Evolutionary conservation across 148 eudicot genomes (phyloP), one percentile per base, ranked within the genome.

Genomic region (Silene uniflora): DNA sequence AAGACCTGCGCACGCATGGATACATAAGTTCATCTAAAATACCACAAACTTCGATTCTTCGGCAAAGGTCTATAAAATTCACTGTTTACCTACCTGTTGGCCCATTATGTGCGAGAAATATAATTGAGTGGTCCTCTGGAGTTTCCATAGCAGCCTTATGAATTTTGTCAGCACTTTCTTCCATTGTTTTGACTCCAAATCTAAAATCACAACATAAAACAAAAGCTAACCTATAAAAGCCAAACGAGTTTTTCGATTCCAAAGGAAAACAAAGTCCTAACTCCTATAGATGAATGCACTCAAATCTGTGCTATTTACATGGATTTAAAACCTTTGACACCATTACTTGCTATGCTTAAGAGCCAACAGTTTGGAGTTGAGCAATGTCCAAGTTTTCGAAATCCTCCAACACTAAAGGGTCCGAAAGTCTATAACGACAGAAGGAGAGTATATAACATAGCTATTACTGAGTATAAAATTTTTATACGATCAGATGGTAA

Each of bases 31-130:
- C 24, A 60, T 13, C 70, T 22, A 32, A 18, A 35, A 32, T 39
- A 32, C 70, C 32, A 67, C 49, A 67, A 27, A 1, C 29, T 27
- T 27, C 1, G 29, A 27, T 27, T 67, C 49, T 35, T 18, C 6
- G 49, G 70, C 47, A 32, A 23, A 17, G 7, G 46, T 35, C 24
- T 67, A 44, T 62, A 62, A 62, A 9, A 16, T n/a, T n/a, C 63
- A 7, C 39, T 3, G 25, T 22, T 39, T 23, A 39, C 12, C 49
- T 58, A 93, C 94, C 98, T 82, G 87, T 87, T 60, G 98, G 98
- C 22, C 98, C 98, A 79, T 93, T 91, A 82, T 93, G 98, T 76
- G 97, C 91, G 55, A 93, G 97, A 62, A 93, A 64, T 73, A 93
- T 81, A 74, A 90, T 69, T 10, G 86, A 87, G 80, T 93, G 93